phyloP scores from a whole-genome alignment of 2,329 filamentous ascomycete species.

The Arthrobotrys sphaeroides region DNA sequence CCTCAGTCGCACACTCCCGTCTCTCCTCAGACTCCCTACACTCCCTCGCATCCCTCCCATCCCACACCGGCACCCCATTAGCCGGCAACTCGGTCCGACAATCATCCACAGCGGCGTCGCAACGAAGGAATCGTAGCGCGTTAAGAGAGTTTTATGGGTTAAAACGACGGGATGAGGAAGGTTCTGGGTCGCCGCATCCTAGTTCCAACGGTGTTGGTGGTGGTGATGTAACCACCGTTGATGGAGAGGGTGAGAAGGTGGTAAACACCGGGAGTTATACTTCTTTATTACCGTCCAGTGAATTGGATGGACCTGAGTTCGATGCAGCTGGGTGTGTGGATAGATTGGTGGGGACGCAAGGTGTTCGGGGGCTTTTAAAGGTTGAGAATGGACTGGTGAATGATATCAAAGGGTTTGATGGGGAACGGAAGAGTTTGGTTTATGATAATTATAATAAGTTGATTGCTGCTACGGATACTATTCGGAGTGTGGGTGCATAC shows the following conservation, averaged over 20 bases:
- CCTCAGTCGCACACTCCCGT: constrained; percentile 41
- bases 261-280: too few relatives aligned
- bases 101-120: constrained; percentile 56
- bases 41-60: constrained; percentile 49
- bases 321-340: constrained; percentile 75
- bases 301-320: constrained; percentile 79
- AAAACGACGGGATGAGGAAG: constrained; percentile 64
- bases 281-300: constrained; percentile 64
- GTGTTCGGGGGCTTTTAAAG: constrained; percentile 74
- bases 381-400: constrained; percentile 75
- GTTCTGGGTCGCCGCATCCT: constrained; percentile 56
- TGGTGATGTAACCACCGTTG: constrained; percentile 56
- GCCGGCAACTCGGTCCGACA: constrained; percentile 63
- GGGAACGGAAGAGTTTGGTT: constrained; percentile 94
- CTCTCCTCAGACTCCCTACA: constrained; percentile 60
- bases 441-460: constrained; percentile 99
- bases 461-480: constrained; percentile 95
- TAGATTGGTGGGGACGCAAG: constrained; percentile 69
- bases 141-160: constrained; percentile 96
- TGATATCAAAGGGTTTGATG: constrained; percentile 86
- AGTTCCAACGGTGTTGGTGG: constrained; percentile 56
- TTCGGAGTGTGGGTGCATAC: constrained; percentile 76
- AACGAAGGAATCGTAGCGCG: constrained; percentile 79
- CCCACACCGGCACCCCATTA: constrained; percentile 26
- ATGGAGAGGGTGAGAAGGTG: too few relatives aligned